Evolutionary conservation across 441 rosid genomes (phyloP).

Genomic region (Pelargonium cotyledonis): DNA sequence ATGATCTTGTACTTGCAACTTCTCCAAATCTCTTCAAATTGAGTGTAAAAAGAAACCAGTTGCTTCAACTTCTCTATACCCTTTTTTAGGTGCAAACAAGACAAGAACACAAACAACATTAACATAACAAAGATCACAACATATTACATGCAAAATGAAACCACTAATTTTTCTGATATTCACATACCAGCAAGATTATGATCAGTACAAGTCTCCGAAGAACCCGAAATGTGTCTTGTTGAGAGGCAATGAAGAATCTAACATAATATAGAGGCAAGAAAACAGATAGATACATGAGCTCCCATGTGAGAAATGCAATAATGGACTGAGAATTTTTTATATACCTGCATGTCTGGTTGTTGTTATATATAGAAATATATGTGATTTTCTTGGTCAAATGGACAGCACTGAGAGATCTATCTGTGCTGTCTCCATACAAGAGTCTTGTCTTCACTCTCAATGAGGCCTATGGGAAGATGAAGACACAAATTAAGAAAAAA

Average conservation of each 20-base stretch:
- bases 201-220: slow-evolving; percentile 10
- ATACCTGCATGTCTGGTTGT: slow-evolving; percentile 3
- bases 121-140: not conserved
- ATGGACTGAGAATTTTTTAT: not conserved
- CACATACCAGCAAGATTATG: no score
- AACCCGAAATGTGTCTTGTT: slow-evolving; percentile 18
- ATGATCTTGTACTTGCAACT: no score
- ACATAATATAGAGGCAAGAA: slow-evolving; percentile 29
- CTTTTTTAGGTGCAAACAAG: slow-evolving; percentile 11
- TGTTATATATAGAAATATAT: slow-evolving; percentile 3
- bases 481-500: slow-evolving; percentile 43
- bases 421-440: slow-evolving; percentile 39
- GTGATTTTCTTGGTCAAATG: slow-evolving; percentile 41
- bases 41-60: slow-evolving; percentile 42
- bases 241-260: slow-evolving; percentile 58
- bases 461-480: slow-evolving; percentile 24
- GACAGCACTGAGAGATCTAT: slow-evolving; percentile 39
- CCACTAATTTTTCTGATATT: no score
- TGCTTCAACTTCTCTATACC: slow-evolving; percentile 19
- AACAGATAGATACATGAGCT: slow-evolving; percentile 17
- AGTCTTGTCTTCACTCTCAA: no score
- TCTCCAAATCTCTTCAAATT: slow-evolving; percentile 34
- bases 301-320: slow-evolving; percentile 12
- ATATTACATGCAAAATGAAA: no score
- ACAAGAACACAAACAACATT: slow-evolving; percentile 10